A percentile compares a stretch with the other conserved stretches of the same genome.
Conservation (phyloP, 2,329 filamentous ascomycete species). For the Penicillium sp. region DNA sequence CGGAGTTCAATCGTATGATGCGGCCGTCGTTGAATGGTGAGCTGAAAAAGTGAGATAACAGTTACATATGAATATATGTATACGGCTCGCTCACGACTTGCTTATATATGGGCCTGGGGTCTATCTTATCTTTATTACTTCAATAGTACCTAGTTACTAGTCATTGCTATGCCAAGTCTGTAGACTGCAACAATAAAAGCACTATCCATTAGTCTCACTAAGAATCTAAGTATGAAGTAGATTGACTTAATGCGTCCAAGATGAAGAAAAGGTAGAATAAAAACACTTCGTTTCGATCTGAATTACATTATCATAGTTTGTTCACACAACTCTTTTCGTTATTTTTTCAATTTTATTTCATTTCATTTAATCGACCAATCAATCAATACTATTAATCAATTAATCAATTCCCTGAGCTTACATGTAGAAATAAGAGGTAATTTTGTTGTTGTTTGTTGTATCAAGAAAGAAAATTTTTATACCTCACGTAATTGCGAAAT, state of each 20-base stretch:
- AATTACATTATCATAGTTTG: background rate
- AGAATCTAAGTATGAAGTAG: too few relatives aligned
- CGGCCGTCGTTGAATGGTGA: constrained; percentile 10
- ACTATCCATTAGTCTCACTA: too few relatives aligned
- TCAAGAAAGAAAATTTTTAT: background rate
- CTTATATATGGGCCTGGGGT: background rate
- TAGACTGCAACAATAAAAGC: too few relatives aligned
- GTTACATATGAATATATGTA: background rate
- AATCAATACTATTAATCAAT: constrained; percentile 5
- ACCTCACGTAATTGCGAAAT: background rate
- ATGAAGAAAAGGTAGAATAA: too few relatives aligned
- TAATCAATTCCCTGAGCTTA: constrained; percentile 9
- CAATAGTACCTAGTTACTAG: background rate
- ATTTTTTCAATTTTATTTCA: background rate
- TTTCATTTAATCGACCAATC: constrained; percentile 3
- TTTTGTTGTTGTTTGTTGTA: background rate
- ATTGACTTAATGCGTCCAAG: too few relatives aligned
- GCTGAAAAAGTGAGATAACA: background rate
- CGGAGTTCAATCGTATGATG: constrained; percentile 15
- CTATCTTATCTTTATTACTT: background rate
- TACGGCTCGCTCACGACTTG: background rate
- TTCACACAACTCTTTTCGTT: background rate
- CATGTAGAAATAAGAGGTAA: constrained; percentile 6
- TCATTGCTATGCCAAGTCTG: background rate
- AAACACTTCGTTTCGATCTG: too few relatives aligned